Base-by-base conservation (phyloP, 345 rosid species). In the Bretschneidera sinensis region DNA sequence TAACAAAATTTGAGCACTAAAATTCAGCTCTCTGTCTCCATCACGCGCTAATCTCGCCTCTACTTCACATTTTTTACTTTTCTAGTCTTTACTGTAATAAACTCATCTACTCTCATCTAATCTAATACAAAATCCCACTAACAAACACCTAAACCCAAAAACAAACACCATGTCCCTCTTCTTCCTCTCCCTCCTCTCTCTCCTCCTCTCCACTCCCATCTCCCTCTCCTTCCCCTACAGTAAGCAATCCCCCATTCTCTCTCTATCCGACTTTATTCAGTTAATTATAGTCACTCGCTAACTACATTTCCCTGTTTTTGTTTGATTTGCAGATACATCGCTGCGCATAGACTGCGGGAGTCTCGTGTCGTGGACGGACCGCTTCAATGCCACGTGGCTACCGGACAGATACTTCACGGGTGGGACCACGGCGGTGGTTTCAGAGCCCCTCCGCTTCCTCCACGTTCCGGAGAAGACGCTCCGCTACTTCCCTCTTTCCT, bases 281-380 rank as follows among this genome's bases (percentile, higher is more conserved):
- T 5, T 19, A 43, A 24, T 10, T 11, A 0, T 17, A 19, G 61
- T 51, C 54, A 19, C 17, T 65, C 47, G 53, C 28, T 59, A 24
- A 55, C 13, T 22, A 60, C 33, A 25, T 45, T 52, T 24, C 7
- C 45, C 4, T 22, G 11, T 15, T 13, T 0, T 54, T 24, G 15
- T 55, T 34, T 20, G 20, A 33, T 60, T 63, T 60, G 65, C 84
- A 89, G 97, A 81, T 64, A 63, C 74, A 17, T 79, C 84, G 23
- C 80, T 73, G 78, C 78, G 79, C 82, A 87, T 95, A 23, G 98
- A 95, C 76, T 88, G 96, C 72, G 99, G 99, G 21, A 79, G 85
- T 54, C 67, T 66, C 62, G 56, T 75, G 66, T 67, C 71, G 57
- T 70, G 78, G 56, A 74, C 78, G 15, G 99, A 91, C 75, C 62